Conservation (phyloP, 768 basidiomycete genomes). For the Rhizopogon roseolus region DNA sequence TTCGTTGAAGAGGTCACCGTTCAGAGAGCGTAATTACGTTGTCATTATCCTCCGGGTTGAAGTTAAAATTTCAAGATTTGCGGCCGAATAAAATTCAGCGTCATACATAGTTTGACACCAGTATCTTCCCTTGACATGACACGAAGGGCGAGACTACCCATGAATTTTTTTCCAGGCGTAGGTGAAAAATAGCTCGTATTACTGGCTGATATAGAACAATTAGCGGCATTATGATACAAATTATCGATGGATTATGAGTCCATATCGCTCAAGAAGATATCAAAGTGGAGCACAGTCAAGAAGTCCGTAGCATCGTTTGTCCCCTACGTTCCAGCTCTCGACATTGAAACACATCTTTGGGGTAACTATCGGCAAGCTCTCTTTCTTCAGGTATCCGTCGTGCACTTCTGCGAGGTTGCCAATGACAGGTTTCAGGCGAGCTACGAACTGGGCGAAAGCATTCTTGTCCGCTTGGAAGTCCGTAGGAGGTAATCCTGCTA, state of each 20-base stretch:
- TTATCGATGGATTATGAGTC: not conserved
- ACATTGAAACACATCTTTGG: conserved; percentile 22
- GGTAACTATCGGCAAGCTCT: conserved; percentile 15
- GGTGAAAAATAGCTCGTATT: not conserved
- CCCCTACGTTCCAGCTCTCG: conserved; percentile 23
- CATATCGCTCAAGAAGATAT: not conserved
- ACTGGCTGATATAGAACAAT: not conserved
- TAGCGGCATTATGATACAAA: not conserved
- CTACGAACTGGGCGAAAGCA: conserved; percentile 32
- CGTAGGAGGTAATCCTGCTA: conserved; percentile 17
- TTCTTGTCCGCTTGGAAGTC: conserved; percentile 37
- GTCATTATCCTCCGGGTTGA: too few relatives aligned
- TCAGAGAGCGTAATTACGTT: too few relatives aligned
- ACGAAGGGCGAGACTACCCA: too few relatives aligned
- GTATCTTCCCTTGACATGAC: too few relatives aligned
- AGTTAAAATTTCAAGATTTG: too few relatives aligned
- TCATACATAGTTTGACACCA: too few relatives aligned
- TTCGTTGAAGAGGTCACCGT: too few relatives aligned
- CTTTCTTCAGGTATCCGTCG: conserved; percentile 19
- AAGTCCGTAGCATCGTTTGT: conserved; percentile 18
- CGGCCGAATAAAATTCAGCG: too few relatives aligned
- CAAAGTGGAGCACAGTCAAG: conserved; percentile 10
- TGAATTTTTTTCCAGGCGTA: too few relatives aligned
- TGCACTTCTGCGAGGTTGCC: conserved; percentile 43
- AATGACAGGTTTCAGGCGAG: conserved; percentile 40